These are phyloP conservation scores for Chytriomyces hyalinus DNA, from an alignment of 192 early-diverging fungal species.

Conservation along the genomic window DNA sequence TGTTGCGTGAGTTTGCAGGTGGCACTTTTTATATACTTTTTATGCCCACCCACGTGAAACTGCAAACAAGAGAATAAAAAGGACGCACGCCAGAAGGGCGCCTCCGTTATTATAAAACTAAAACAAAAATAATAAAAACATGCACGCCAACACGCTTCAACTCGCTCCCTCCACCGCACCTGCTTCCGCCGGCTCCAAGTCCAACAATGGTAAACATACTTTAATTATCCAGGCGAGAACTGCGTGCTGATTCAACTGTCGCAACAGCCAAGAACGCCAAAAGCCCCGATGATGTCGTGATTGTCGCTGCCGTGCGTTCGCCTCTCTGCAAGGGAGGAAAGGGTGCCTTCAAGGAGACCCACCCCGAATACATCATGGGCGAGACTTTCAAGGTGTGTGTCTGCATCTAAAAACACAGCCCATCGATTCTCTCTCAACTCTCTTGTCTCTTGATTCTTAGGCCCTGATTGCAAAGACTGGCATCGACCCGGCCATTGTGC, in stretches of 20 bases:
- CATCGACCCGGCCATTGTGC: constrained; percentile 82
- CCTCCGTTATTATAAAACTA: too few species aligned
- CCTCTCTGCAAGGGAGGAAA: constrained; percentile 88
- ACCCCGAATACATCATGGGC: constrained; percentile 75
- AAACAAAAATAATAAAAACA: too few species aligned
- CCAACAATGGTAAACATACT: background rate
- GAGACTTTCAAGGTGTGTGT: constrained; percentile 65
- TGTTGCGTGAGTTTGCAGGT: too few species aligned
- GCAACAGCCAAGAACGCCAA: constrained; percentile 56
- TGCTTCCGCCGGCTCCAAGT: constrained; percentile 3
- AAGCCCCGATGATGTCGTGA: constrained; percentile 90
- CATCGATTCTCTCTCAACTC: constrained; percentile 6
- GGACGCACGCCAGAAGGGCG: too few species aligned
- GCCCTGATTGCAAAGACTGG: constrained; percentile 75
- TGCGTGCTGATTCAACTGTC: too few species aligned
- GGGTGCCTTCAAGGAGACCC: constrained; percentile 91
- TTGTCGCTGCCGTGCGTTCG: constrained; percentile 85
- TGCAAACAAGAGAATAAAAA: too few species aligned
- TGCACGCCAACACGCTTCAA: background rate
- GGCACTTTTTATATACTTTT: too few species aligned
- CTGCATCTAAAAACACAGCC: background rate
- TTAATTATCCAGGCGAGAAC: too few species aligned
- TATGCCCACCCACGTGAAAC: too few species aligned
- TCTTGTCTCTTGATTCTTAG: constrained; percentile 14
- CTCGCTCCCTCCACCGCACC: background rate